Percentiles rank a stretch among this genome's conserved stretches.
These are phyloP conservation scores for Aspergillus sojae DNA, from an alignment of 2,329 filamentous ascomycete species.

Conservation along the genomic window DNA sequence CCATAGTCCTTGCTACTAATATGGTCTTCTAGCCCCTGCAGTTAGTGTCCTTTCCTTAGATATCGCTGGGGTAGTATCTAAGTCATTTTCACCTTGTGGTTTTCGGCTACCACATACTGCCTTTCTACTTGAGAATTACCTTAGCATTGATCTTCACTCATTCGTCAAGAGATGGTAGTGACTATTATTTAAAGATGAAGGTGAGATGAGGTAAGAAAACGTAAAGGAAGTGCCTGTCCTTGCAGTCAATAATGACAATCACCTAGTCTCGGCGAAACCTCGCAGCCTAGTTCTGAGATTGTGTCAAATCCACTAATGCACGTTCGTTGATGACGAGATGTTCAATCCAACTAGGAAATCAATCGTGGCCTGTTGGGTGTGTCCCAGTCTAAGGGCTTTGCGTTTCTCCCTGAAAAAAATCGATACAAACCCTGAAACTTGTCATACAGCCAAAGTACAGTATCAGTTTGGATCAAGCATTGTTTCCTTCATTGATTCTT, in stretches of 20 bases:
- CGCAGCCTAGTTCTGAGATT: not conserved
- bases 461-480: too few species aligned
- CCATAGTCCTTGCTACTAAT: not conserved
- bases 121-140: not conserved
- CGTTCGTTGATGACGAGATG: not conserved
- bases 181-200: not conserved
- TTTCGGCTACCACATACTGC: not conserved
- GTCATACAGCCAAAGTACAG: not conserved
- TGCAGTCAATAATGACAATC: too few species aligned
- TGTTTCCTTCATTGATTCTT: not conserved
- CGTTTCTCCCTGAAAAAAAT: not conserved
- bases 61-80: not conserved
- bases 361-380: not conserved
- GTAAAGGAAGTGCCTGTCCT: not conserved
- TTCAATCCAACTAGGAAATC: not conserved
- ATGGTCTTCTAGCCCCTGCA: not conserved
- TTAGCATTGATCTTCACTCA: not conserved
- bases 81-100: not conserved
- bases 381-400: not conserved
- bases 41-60: not conserved
- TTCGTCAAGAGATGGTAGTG: not conserved
- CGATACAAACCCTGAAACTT: not conserved
- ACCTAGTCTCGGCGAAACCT: not conserved
- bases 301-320: not conserved
- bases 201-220: not conserved